Conservation (phyloP, 1,139 yeast species). For the Scheffersomyces insectosa region DNA sequence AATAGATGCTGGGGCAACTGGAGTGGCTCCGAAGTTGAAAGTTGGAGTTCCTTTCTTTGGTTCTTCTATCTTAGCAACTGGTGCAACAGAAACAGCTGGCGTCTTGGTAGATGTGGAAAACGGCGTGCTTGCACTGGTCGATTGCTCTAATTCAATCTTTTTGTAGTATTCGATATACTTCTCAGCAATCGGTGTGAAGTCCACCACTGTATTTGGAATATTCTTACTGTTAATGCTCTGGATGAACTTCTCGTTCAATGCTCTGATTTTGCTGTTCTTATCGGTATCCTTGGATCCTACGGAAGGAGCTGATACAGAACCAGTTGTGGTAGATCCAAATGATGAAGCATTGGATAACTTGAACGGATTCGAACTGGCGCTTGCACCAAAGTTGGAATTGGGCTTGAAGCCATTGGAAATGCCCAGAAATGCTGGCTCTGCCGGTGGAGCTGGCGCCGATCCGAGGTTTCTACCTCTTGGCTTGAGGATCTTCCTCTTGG, state of each 20-base stretch:
- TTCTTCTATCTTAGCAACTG: neutral
- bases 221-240: slow-evolving; percentile 48
- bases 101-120: slow-evolving; percentile 3
- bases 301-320: slow-evolving; percentile 2
- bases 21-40: slow-evolving; percentile 1
- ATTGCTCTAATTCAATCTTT: slow-evolving; percentile 31
- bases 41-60: neutral
- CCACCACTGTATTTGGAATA: slow-evolving; percentile 50
- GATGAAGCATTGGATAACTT: neutral
- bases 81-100: slow-evolving; percentile 7
- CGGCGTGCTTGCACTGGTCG: neutral
- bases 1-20: slow-evolving; percentile 2
- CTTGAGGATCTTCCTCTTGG: slow-evolving; percentile 65
- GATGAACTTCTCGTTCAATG: slow-evolving; percentile 68
- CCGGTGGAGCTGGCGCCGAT: slow-evolving; percentile 3
- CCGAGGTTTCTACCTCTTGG: slow-evolving; percentile 41
- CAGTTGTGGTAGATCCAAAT: neutral
- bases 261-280: slow-evolving; percentile 51
- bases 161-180: slow-evolving; percentile 62
- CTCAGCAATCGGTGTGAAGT: slow-evolving; percentile 56
- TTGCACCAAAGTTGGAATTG: neutral
- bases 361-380: neutral
- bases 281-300: slow-evolving; percentile 11
- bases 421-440: slow-evolving; percentile 1
- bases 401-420: slow-evolving; percentile 1